phyloP scores from a whole-genome alignment of 2,329 filamentous ascomycete species.

The Trichoderma sp. region DNA sequence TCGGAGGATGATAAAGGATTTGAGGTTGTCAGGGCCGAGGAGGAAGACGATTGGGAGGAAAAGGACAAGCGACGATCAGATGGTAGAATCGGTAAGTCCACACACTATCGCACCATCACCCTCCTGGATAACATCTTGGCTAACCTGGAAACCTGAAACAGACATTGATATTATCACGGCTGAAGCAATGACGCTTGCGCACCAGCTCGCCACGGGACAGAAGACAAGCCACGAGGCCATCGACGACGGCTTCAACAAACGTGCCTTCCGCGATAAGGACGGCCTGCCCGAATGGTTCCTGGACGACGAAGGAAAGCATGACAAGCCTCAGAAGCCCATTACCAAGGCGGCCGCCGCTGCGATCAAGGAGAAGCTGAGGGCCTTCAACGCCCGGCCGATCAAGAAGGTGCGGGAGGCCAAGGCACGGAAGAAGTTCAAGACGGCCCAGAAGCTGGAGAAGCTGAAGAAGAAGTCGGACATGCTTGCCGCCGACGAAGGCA shows the following conservation, averaged over 20 bases:
- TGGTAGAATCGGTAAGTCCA: conserved; percentile 59
- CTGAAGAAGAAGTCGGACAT: conserved; percentile 95
- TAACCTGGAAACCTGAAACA: conserved; percentile 35
- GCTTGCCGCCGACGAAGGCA: conserved; percentile 82
- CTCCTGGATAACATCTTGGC: background rate
- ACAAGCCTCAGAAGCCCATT: conserved; percentile 84
- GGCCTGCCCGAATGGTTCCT: conserved; percentile 97
- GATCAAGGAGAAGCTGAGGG: conserved; percentile 91
- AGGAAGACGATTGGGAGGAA: conserved; percentile 66
- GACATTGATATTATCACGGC: conserved; percentile 99
- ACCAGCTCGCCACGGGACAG: conserved; percentile 84
- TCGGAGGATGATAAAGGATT: conserved; percentile 43
- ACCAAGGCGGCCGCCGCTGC: conserved; percentile 85
- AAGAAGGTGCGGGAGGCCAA: conserved; percentile 98
- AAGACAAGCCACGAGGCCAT: conserved; percentile 77
- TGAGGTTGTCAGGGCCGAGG: conserved; percentile 60
- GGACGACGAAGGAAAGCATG: conserved; percentile 85
- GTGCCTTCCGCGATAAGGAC: conserved; percentile 85
- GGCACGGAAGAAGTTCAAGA: conserved; percentile 95
- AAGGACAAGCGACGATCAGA: conserved; percentile 64
- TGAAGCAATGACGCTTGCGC: conserved; percentile 96
- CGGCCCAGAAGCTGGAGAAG: conserved; percentile 88
- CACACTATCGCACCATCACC: no score
- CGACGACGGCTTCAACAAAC: conserved; percentile 93
- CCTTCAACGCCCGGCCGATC: conserved; percentile 93